These are phyloP conservation scores for Scutellaria barbata DNA, from an alignment of 257 asterid genomes.

Conservation along the genomic window DNA sequence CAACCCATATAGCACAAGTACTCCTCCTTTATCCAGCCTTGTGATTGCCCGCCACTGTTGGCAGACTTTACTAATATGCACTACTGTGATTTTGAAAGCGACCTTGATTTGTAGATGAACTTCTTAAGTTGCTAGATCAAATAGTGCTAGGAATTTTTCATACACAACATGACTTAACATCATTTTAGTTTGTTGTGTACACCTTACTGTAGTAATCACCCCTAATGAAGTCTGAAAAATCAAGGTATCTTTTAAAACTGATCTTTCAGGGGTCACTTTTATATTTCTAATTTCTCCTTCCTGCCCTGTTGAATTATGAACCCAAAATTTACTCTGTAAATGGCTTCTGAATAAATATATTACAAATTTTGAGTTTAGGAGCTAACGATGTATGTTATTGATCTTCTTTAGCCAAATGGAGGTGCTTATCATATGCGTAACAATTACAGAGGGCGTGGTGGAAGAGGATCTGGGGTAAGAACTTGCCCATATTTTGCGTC, in stretches of 20 bases:
- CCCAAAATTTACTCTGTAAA: not conserved
- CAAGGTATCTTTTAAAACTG: not conserved
- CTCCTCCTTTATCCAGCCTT: not conserved
- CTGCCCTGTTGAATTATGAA: not conserved
- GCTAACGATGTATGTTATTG: slow-evolving; percentile 35
- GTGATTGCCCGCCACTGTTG: not conserved
- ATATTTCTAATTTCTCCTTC: not conserved
- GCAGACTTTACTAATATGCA: not conserved
- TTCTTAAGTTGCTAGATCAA: too few relatives aligned
- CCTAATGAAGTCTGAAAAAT: slow-evolving; percentile 4
- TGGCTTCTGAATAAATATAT: slow-evolving; percentile 20
- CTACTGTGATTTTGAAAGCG: not conserved
- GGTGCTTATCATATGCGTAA: slow-evolving; percentile 57
- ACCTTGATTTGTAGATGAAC: too few relatives aligned
- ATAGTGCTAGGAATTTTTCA: too few relatives aligned
- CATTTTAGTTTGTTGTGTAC: too few relatives aligned
- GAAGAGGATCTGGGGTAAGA: slow-evolving; percentile 85
- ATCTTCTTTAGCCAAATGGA: slow-evolving; percentile 68
- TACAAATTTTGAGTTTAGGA: slow-evolving; percentile 10
- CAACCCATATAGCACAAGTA: too few relatives aligned
- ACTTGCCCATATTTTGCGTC: slow-evolving; percentile 20
- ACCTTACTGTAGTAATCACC: not conserved
- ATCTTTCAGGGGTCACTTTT: not conserved
- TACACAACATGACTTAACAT: too few relatives aligned
- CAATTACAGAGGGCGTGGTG: slow-evolving; percentile 92